These are phyloP conservation scores for Grosmannia clavigera DNA, from an alignment of 2,329 filamentous ascomycete genomes.

Conservation along the genomic window DNA sequence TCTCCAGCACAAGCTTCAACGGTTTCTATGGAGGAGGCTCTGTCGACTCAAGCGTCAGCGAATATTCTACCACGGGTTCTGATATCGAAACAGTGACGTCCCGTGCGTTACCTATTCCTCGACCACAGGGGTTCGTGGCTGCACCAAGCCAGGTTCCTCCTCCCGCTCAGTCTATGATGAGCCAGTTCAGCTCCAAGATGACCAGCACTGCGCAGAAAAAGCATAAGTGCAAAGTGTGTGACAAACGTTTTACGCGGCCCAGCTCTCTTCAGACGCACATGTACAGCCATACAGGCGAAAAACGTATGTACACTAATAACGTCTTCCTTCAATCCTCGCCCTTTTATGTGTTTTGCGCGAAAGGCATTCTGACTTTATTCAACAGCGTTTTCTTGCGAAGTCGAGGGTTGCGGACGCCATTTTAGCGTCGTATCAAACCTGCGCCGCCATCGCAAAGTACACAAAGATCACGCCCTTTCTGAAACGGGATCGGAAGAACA, in stretches of 20 bases:
- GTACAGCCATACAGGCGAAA: conserved; percentile 96
- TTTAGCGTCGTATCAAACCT: conserved; percentile 97
- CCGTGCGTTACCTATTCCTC: conserved; percentile 75
- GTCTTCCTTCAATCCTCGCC: neutral
- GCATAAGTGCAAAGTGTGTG: conserved; percentile 98
- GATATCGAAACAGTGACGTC: conserved; percentile 75
- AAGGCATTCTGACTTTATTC: neutral
- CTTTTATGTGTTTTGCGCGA: neutral
- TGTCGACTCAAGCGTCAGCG: conserved; percentile 72
- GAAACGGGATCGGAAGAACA: conserved; percentile 53
- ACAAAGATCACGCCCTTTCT: conserved; percentile 62
- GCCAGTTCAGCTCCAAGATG: conserved; percentile 93
- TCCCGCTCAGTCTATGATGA: conserved; percentile 94
- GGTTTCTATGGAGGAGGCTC: conserved; percentile 70
- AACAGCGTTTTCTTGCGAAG: conserved; percentile 82
- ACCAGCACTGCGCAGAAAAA: conserved; percentile 96
- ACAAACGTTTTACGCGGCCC: conserved; percentile 90
- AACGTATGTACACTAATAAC: conserved; percentile 56
- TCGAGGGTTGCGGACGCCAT: conserved; percentile 86
- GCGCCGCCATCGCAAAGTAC: conserved; percentile 87
- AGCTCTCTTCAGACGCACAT: conserved; percentile 94
- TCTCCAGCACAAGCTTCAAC: conserved; percentile 72
- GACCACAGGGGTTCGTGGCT: conserved; percentile 50
- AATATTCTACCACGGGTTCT: conserved; percentile 82
- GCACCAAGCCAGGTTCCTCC: conserved; percentile 37